phyloP scores from a whole-genome alignment of 1,284 basidiomycete genomes.

The Wolfiporia cocos region DNA sequence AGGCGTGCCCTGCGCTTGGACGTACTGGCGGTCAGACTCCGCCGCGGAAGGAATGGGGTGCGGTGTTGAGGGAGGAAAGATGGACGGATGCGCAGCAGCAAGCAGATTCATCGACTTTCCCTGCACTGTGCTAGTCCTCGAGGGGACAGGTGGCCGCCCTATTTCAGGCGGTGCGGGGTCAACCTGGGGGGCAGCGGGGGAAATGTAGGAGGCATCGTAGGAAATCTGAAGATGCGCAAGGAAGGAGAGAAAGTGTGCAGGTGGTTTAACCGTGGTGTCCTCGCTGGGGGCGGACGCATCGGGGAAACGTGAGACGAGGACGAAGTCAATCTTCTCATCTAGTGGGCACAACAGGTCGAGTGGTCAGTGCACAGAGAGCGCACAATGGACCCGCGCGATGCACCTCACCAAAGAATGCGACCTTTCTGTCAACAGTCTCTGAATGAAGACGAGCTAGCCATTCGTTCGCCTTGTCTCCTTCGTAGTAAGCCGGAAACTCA shows the following conservation, averaged over 20 bases:
- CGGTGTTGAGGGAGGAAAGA: slow-evolving; percentile 71
- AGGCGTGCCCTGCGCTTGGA: slow-evolving; percentile 68
- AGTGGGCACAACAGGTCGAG: background rate
- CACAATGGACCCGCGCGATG: too few species aligned
- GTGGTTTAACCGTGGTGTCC: slow-evolving; percentile 38
- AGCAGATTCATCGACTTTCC: slow-evolving; percentile 27
- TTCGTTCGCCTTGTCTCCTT: slow-evolving; percentile 30
- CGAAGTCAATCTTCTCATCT: slow-evolving; percentile 73
- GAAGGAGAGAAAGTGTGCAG: slow-evolving; percentile 53
- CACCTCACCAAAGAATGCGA: slow-evolving; percentile 70
- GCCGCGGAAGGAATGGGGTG: slow-evolving; percentile 67
- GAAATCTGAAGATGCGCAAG: slow-evolving; percentile 71
- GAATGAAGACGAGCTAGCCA: slow-evolving; percentile 44
- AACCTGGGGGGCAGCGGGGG: slow-evolving; percentile 33
- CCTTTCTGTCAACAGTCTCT: slow-evolving; percentile 31
- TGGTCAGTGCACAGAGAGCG: too few species aligned
- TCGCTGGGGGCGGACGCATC: slow-evolving; percentile 23
- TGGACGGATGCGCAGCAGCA: slow-evolving; percentile 43
- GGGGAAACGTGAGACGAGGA: slow-evolving; percentile 38
- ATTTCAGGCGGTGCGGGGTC: slow-evolving; percentile 10
- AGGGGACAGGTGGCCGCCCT: slow-evolving; percentile 18
- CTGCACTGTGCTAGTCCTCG: slow-evolving; percentile 22
- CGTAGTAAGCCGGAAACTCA: slow-evolving; percentile 44
- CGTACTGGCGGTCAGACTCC: slow-evolving; percentile 67
- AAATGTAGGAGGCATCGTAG: slow-evolving; percentile 78